phyloP scores from a whole-genome alignment of 495 filamentous ascomycete species.

The Penicillium lagena region DNA sequence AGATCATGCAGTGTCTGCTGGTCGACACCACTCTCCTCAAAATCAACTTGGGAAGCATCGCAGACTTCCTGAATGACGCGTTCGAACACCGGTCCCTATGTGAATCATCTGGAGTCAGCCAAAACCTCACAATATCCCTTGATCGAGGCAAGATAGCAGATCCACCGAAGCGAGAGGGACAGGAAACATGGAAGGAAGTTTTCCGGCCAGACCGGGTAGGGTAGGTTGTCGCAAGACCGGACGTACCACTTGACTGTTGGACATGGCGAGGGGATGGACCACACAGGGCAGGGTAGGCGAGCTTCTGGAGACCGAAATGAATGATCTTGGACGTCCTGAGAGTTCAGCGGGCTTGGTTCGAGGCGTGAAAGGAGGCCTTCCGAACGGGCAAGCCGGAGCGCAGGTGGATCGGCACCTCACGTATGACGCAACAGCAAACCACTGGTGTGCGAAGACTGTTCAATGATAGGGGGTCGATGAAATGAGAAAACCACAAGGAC shows the following conservation, averaged over 20 bases:
- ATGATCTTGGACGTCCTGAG: too few species aligned
- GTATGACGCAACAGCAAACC: slow-evolving; percentile 5
- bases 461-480: neutral
- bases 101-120: slow-evolving; percentile 26
- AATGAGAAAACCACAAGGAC: neutral
- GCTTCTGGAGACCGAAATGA: too few species aligned
- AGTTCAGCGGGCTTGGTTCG: neutral
- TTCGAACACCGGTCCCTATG: slow-evolving; percentile 74
- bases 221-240: neutral
- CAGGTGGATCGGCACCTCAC: slow-evolving; percentile 9
- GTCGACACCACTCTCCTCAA: slow-evolving; percentile 93
- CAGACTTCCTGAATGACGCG: slow-evolving; percentile 90
- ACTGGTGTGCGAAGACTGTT: neutral
- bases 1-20: slow-evolving; percentile 77
- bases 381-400: slow-evolving; percentile 17
- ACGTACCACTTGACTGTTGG: slow-evolving; percentile 62
- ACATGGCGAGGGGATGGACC: slow-evolving; percentile 32
- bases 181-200: slow-evolving; percentile 1
- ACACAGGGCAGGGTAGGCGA: neutral
- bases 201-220: neutral
- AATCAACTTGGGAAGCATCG: slow-evolving; percentile 80
- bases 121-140: neutral
- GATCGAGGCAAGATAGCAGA: slow-evolving; percentile 4
- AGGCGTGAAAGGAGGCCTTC: slow-evolving; percentile 6
- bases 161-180: slow-evolving; percentile 10